Base-by-base conservation (phyloP, 345 rosid species). In the Syzygium oleosum region DNA sequence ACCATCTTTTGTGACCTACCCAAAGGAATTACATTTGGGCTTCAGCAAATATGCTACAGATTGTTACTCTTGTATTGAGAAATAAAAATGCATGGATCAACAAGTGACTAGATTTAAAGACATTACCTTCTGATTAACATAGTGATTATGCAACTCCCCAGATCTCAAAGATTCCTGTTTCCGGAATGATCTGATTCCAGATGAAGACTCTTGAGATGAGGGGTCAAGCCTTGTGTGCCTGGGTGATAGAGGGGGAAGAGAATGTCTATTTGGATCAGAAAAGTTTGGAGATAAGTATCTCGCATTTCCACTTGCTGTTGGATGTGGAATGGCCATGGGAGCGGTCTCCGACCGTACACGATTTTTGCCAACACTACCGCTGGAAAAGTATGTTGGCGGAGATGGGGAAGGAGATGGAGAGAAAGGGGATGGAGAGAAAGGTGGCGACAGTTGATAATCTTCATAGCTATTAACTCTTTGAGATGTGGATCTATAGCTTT, bases 231-330 rank as follows among this genome's bases (percentile, higher is more conserved):
- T 94, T 41, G 93, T 86, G 90, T 96, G 94, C 91, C 90, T 94
- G 23, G 97, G 99, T 65, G 99, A 97, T 61, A 93, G 88, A 53
- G 99, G 99, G 84, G 99, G 99, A 87, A 97, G 96, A 63, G 96
- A 92, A 89, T 93, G 91, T 89, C 92, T 92, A 92, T 91, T 93
- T 63, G 98, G 94, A 91, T 97, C 99, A 87, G 96, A 96, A 90
- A 91, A 94, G 91, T 95, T 94, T 80, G 97, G 95, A 86, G 97
- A 93, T 86, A 91, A 88, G 89, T 91, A 92, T 90, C 95, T 94
- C 77, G 94, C 91, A 89, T 86, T 90, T 78, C 92, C 90, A 49
- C 89, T 87, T 8, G 95, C 85, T 86, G 92, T 87, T 65, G 93
- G 91, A 87, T 89, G 92, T 51, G 99, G 99, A 84, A 97, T 96